Percentiles rank a stretch among this genome's conserved stretches.
Evolutionary conservation across 2,329 filamentous ascomycete genomes (phyloP).

Genomic region (Talaromyces pinophilus): DNA sequence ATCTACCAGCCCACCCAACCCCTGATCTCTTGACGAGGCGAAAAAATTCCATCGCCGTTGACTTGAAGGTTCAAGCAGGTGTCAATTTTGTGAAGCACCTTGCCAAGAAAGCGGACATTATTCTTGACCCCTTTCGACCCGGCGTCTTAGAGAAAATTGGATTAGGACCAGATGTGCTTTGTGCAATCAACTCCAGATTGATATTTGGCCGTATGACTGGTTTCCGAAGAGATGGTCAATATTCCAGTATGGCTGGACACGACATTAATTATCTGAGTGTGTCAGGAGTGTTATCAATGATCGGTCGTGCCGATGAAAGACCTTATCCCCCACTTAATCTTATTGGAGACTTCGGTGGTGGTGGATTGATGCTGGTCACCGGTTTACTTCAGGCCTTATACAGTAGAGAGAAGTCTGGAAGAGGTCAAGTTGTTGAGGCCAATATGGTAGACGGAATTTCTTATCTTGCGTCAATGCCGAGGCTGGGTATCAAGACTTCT

Average conservation of each 20-base stretch:
- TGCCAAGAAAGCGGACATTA: conserved; percentile 63
- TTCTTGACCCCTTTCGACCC: conserved; percentile 88
- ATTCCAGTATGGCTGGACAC: conserved; percentile 80
- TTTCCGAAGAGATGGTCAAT: conserved; percentile 81
- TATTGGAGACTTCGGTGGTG: conserved; percentile 82
- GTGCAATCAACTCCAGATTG: conserved; percentile 67
- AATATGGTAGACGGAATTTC: conserved; percentile 89
- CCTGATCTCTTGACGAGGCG: background rate
- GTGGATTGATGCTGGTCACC: conserved; percentile 73
- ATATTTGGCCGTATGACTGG: conserved; percentile 81
- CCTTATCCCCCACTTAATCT: conserved; percentile 68
- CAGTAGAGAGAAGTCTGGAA: conserved; percentile 60
- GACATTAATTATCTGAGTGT: conserved; percentile 93
- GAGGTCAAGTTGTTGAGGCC: conserved; percentile 81
- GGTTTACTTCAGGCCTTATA: conserved; percentile 76
- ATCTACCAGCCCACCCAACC: background rate
- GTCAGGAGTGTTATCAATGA: conserved; percentile 69
- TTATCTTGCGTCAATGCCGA: conserved; percentile 72
- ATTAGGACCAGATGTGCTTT: conserved; percentile 66
- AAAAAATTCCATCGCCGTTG: conserved; percentile 4
- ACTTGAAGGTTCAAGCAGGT: background rate
- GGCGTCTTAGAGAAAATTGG: conserved; percentile 80
- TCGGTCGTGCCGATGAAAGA: conserved; percentile 61
- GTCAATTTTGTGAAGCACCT: conserved; percentile 64
- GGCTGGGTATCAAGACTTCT: conserved; percentile 59